Percentiles rank a stretch among this genome's conserved stretches.
Conservation (phyloP, 225 moss, liverwort and hornwort species). For the Pseudoscleropodium purum region DNA sequence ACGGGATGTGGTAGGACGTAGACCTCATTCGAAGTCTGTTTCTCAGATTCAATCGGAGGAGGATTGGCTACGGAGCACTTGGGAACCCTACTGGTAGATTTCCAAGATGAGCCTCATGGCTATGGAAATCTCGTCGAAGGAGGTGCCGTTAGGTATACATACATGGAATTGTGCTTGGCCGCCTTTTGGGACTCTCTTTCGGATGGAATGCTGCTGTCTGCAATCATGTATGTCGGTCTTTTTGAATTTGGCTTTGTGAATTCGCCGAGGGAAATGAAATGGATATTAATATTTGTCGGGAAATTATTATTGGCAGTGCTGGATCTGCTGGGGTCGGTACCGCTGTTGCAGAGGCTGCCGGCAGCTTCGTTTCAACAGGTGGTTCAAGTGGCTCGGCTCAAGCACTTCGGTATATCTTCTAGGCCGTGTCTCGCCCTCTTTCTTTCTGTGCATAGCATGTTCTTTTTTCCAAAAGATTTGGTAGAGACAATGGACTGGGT, state of each 20-base stretch:
- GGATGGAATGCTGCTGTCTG: background rate
- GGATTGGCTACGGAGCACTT: background rate
- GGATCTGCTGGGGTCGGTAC: constrained; percentile 33
- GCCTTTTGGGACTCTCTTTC: background rate
- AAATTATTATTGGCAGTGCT: constrained; percentile 10
- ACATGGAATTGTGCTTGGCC: background rate
- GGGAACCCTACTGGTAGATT: background rate
- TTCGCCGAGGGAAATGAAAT: background rate
- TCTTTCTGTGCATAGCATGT: background rate
- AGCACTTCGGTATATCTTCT: constrained; percentile 15
- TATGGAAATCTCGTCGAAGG: constrained; percentile 1
- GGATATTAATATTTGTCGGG: background rate
- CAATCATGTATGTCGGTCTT: background rate
- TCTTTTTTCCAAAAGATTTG: background rate
- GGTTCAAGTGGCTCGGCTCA: constrained; percentile 6
- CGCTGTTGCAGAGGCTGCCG: constrained; percentile 36
- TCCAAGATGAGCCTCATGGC: background rate
- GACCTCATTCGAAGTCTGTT: background rate
- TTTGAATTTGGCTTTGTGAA: background rate
- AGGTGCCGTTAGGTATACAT: constrained; percentile 8
- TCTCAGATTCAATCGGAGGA: background rate
- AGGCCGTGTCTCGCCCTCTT: background rate
- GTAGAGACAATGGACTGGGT: background rate
- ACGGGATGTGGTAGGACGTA: background rate
- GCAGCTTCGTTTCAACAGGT: constrained; percentile 17